Evolutionary conservation across 2,329 filamentous ascomycete genomes (phyloP).

Genomic region (Aureobasidium sp.): DNA sequence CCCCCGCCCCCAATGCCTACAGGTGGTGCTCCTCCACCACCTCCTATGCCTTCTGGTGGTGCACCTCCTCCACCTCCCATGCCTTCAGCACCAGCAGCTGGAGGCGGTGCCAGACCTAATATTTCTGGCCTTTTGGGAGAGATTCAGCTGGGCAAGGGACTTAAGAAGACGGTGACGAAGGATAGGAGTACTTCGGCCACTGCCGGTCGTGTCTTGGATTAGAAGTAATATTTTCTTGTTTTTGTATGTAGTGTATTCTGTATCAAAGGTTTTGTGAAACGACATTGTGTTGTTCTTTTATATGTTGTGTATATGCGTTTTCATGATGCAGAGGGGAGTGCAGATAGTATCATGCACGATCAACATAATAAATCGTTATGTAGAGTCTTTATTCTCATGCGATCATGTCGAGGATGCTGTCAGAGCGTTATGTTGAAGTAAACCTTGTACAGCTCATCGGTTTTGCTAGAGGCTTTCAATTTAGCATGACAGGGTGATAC

Average conservation of each 20-base stretch:
- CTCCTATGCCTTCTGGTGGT: constrained; percentile 25
- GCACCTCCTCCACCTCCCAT: constrained; percentile 47
- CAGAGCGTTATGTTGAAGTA: too few relatives aligned
- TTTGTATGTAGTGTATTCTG: background rate
- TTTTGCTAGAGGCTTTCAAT: too few relatives aligned
- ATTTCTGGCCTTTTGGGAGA: constrained; percentile 64
- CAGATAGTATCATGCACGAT: too few relatives aligned
- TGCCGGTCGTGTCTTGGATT: constrained; percentile 61
- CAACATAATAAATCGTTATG: too few relatives aligned
- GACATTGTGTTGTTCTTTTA: too few relatives aligned
- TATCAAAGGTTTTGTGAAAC: background rate
- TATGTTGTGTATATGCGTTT: background rate
- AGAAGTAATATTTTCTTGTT: background rate
- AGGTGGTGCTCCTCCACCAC: constrained; percentile 29
- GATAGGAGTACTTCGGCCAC: constrained; percentile 68
- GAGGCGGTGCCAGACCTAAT: constrained; percentile 30
- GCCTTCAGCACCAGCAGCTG: constrained; percentile 22
- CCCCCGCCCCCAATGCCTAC: constrained; percentile 38
- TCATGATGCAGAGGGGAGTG: background rate
- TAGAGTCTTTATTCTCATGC: too few relatives aligned
- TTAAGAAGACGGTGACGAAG: constrained; percentile 85
- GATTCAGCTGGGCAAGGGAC: constrained; percentile 69
- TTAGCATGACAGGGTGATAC: too few relatives aligned
- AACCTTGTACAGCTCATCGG: too few relatives aligned
- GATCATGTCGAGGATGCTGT: too few relatives aligned